phyloP scores from a whole-genome alignment of 306 rosid species.

The Inga oerstediana region DNA sequence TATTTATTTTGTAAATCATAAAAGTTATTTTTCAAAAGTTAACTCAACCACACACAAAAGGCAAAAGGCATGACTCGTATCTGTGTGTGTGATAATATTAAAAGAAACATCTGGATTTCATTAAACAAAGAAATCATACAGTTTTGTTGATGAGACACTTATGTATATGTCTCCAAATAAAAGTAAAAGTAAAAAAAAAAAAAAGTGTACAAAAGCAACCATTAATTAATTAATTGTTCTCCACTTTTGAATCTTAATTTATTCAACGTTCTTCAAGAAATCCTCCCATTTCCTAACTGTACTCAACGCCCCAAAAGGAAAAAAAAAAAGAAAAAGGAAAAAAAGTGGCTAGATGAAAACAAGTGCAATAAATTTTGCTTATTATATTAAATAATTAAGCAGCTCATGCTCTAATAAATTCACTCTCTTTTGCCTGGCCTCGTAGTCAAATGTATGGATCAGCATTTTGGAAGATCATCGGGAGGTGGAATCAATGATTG shows the following conservation, averaged over 20 bases:
- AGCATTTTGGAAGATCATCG: slow-evolving; percentile 66
- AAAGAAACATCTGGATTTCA: neutral
- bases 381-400: slow-evolving; percentile 24
- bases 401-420: neutral
- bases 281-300: slow-evolving; percentile 24
- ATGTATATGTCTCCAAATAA: no score
- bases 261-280: slow-evolving; percentile 38
- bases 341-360: slow-evolving; percentile 1
- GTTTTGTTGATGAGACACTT: neutral
- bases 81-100: neutral
- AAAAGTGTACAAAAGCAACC: neutral
- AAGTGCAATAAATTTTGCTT: neutral
- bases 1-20: no score
- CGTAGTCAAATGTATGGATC: neutral
- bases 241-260: slow-evolving; percentile 15
- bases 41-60: no score
- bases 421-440: neutral
- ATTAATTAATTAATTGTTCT: neutral
- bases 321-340: neutral
- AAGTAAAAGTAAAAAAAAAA: neutral
- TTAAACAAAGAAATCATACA: neutral
- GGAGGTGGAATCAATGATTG: slow-evolving; percentile 73
- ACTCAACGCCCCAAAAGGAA: neutral
- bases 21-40: no score
- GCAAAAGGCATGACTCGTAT: neutral